These are phyloP conservation scores for Sordariomycetes sp. DNA, from an alignment of 2,329 filamentous ascomycete species.

Conservation along the genomic window DNA sequence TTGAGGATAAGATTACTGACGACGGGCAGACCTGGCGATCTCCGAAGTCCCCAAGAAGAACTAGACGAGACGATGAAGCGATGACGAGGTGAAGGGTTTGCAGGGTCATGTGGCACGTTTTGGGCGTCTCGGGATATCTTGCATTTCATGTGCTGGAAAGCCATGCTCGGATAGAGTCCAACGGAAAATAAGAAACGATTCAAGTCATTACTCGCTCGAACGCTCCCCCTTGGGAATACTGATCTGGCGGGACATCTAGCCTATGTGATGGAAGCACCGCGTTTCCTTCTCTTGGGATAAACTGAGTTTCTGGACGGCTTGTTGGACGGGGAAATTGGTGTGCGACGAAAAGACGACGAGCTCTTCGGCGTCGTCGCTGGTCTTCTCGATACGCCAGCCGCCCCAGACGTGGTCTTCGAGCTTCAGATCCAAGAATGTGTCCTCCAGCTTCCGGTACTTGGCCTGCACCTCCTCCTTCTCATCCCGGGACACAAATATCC, in stretches of 20 bases:
- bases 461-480: constrained; percentile 21
- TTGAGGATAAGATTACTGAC: too few species aligned
- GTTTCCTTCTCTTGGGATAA: neutral
- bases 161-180: constrained; percentile 5
- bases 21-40: constrained; percentile 36
- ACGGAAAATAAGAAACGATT: constrained; percentile 10
- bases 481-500: constrained; percentile 18
- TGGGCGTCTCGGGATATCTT: constrained; percentile 48
- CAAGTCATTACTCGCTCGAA: neutral
- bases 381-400: constrained; percentile 32
- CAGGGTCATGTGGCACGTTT: constrained; percentile 29
- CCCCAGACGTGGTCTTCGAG: constrained; percentile 22
- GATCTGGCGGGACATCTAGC: too few species aligned
- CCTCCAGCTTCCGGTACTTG: constrained; percentile 22
- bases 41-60: constrained; percentile 48
- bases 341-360: constrained; percentile 24
- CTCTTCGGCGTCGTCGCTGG: constrained; percentile 17
- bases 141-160: constrained; percentile 25
- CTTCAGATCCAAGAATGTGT: constrained; percentile 16
- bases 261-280: constrained; percentile 1
- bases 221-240: neutral
- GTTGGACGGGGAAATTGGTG: neutral
- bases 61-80: constrained; percentile 15
- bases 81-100: constrained; percentile 12
- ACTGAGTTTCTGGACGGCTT: neutral